Percentiles rank a stretch among this genome's conserved stretches.
phyloP scores from a whole-genome alignment of 495 filamentous ascomycete genomes.

The Aspergillus cavernicola region DNA sequence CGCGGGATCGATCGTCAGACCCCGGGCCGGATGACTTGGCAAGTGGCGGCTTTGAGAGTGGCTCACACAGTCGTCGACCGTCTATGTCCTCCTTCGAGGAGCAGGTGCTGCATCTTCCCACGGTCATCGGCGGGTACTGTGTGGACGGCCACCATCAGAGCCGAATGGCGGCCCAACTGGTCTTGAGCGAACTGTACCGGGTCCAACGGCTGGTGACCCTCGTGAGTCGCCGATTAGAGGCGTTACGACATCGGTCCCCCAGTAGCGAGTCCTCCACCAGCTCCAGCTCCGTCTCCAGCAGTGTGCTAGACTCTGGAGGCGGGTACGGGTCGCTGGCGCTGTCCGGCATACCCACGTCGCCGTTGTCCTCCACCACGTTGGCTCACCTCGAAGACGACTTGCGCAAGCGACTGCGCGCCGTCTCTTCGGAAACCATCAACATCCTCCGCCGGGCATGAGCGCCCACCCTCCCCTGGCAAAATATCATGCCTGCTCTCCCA shows the following conservation, averaged over 20 bases:
- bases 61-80: neutral
- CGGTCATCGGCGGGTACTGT: slow-evolving; percentile 12
- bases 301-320: neutral
- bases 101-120: slow-evolving; percentile 1
- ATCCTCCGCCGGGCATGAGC: slow-evolving; percentile 7
- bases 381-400: slow-evolving; percentile 5
- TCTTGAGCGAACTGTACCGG: slow-evolving; percentile 39
- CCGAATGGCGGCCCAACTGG: slow-evolving; percentile 32
- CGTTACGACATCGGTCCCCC: neutral
- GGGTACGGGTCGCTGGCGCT: too few species aligned
- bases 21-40: neutral
- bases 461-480: too few species aligned
- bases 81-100: slow-evolving; percentile 3
- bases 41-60: neutral
- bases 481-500: too few species aligned
- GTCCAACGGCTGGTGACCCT: slow-evolving; percentile 28
- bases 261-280: too few species aligned
- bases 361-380: neutral
- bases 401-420: slow-evolving; percentile 5
- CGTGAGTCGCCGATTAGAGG: neutral
- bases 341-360: neutral
- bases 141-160: slow-evolving; percentile 20
- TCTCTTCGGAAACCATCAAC: slow-evolving; percentile 6
- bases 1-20: neutral
- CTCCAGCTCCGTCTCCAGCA: neutral